A percentile compares a stretch with the other conserved stretches of the same genome.
Evolutionary conservation across 495 filamentous ascomycete species (phyloP).

Genomic region (Trypethelium eluteriae): DNA sequence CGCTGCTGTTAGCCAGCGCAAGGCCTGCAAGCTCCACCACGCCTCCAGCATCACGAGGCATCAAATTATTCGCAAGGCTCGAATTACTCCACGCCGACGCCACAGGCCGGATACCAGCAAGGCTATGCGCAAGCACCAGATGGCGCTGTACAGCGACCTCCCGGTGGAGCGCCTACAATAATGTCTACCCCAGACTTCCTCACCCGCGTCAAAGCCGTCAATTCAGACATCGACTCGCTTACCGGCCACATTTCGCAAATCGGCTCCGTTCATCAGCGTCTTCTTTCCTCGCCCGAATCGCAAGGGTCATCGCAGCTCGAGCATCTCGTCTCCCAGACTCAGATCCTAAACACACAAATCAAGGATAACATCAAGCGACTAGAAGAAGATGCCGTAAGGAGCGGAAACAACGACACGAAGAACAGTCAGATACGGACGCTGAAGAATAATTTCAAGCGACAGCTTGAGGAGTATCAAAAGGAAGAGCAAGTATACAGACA

Average conservation of each 20-base stretch:
- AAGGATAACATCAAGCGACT: constrained; percentile 60
- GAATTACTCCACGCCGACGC: constrained; percentile 23
- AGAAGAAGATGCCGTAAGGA: constrained; percentile 54
- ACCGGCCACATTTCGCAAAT: constrained; percentile 49
- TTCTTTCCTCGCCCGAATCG: constrained; percentile 48
- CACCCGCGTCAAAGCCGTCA: constrained; percentile 48
- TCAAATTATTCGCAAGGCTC: constrained; percentile 32
- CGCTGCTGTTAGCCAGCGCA: constrained; percentile 14
- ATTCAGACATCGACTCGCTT: constrained; percentile 50
- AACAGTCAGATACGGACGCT: constrained; percentile 53
- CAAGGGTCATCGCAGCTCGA: constrained; percentile 47
- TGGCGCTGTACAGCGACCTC: constrained; percentile 15
- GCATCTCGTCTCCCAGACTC: constrained; percentile 54
- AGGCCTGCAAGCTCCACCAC: constrained; percentile 15
- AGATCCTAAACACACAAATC: constrained; percentile 57
- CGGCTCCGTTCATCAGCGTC: constrained; percentile 52
- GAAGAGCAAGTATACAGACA: constrained; percentile 59
- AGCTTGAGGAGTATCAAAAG: constrained; percentile 54
- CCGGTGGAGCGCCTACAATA: constrained; percentile 19
- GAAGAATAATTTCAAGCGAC: constrained; percentile 56
- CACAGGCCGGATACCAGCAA: constrained; percentile 12
- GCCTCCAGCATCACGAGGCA: constrained; percentile 25
- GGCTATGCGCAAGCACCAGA: constrained; percentile 6
- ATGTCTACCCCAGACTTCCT: constrained; percentile 50
- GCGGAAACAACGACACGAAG: constrained; percentile 50